Evolutionary conservation across 345 rosid species (phyloP), one percentile per base, ranked within the genome.

Genomic region (Luvunga scandens): DNA sequence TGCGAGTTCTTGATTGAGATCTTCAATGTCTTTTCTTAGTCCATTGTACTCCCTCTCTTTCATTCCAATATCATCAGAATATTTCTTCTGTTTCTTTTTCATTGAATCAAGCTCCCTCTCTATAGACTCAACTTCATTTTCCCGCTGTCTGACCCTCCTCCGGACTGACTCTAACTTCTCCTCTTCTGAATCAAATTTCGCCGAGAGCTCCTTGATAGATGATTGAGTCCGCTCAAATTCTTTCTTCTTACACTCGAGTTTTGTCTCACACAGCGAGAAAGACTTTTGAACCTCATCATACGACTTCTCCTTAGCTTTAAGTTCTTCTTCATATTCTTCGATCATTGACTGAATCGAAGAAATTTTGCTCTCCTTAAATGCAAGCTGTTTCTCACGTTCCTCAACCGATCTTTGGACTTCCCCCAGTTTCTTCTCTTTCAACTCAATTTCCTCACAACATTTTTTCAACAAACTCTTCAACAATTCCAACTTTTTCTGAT

Each of bases 31-130:
- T 61, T 24, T 24, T 10, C 16, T 24, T 0, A 24, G 5, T 0
- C 30, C 65, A 8, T 12, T 25, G 65, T 24, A 61, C 65, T 65
- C 72, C 77, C 66, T 75, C 61, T 53, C 69, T 69, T 79, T 85
- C 34, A 63, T 42, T 5, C 10, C 67, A 62, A 83, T 80, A 1
- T 76, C 81, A 31, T 77, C 3, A 36, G 53, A 57, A 75, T 55
- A 69, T 72, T 33, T 73, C 38, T 4, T 38, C 34, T 71, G 38
- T 7, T 21, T 64, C 53, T 34, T 77, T 5, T 63, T 56, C 64
- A 81, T 34, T 21, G 80, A 64, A 69, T 31, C 9, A 28, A 87
- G 81, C 27, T 81, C 39, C 69, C 61, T 33, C 78, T 80, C 71
- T 78, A 66, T 79, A 36, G 64, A 81, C 53, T 72, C 75, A 39